Base-by-base conservation (phyloP, 75 land plant species). In the Larix kaempferi region DNA sequence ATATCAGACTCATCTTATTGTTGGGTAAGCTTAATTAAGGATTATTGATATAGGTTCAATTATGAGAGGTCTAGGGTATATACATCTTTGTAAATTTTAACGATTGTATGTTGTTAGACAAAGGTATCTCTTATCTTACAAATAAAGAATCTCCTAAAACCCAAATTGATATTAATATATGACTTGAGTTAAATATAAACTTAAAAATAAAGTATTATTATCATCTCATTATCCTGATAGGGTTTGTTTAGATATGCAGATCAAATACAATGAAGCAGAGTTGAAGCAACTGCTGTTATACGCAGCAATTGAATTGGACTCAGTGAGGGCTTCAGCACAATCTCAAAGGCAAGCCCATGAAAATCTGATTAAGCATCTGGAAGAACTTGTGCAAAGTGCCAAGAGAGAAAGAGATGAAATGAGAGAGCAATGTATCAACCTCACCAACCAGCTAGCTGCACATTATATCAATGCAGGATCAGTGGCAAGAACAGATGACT, bases 381-480 rank as follows among this genome's bases (percentile, higher is more conserved):
- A 84, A 78, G 86, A 83, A 54, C 80, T 84, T 29, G n/a, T 84
- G 41, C 35, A 56, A 65, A 74, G 15, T 14, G 39, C 80, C 3
- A 57, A 26, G 56, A 44, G 77, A 21, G 86, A 85, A 44, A 71
- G 86, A 25, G 86, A 85, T 35, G 85, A 82, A 29, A 76, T 60
- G 1, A 71, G 80, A 22, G 74, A 83, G 57, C 71, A 83, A 61
- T 82, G 62, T 59, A 8, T 62, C 10, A 74, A 5, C 23, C 76
- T 74, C 33, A 39, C 72, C 49, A 67, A 35, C 13, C 2, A 67
- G 72, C 12, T 67, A 35, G 22, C 19, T 17, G 10, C 22, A 27
- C 44, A 37, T 21, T 49, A 54, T 25, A 54, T 6, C 4, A 25
- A 74, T 5, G 52, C n/a, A 17, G 16, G 33, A 17, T 15, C 6